These are phyloP conservation scores for Coemansia pectinata DNA, from an alignment of 192 early-diverging fungal species.

Conservation along the genomic window DNA sequence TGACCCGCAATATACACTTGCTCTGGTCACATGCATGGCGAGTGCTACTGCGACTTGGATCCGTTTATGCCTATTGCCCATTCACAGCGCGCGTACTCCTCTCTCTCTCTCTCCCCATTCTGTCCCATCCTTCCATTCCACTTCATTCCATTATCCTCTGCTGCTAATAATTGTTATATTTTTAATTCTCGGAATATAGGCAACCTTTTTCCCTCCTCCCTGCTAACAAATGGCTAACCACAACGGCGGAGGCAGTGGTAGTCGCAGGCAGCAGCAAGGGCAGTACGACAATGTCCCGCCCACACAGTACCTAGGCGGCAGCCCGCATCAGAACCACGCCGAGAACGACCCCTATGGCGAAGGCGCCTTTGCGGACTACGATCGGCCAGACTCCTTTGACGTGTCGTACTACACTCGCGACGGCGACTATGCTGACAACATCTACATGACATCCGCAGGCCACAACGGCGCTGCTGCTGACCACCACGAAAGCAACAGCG, in stretches of 20 bases:
- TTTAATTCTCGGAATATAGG: constrained; percentile 5
- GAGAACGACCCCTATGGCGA: constrained; percentile 56
- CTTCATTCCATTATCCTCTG: background rate
- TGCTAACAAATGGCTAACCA: constrained; percentile 33
- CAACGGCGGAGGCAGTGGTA: constrained; percentile 25
- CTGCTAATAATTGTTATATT: background rate
- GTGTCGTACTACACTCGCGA: constrained; percentile 60
- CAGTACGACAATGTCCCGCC: constrained; percentile 53
- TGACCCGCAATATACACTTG: constrained; percentile 13
- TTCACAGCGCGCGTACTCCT: background rate
- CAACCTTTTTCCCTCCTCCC: background rate
- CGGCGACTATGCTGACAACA: constrained; percentile 40
- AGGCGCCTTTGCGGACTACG: constrained; percentile 45
- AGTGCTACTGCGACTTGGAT: constrained; percentile 6
- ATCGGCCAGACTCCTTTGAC: constrained; percentile 58
- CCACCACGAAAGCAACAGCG: constrained; percentile 23
- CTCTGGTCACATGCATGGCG: constrained; percentile 6
- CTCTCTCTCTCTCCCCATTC: background rate
- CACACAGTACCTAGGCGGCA: constrained; percentile 53
- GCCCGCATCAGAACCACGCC: constrained; percentile 16
- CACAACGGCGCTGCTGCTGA: constrained; percentile 10
- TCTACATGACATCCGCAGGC: constrained; percentile 36
- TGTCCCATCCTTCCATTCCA: background rate
- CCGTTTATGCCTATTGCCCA: background rate
- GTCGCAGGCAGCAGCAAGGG: constrained; percentile 30